Evolutionary conservation across 1,139 yeast species (phyloP).

Genomic region (Tardiomyces depauwii): DNA sequence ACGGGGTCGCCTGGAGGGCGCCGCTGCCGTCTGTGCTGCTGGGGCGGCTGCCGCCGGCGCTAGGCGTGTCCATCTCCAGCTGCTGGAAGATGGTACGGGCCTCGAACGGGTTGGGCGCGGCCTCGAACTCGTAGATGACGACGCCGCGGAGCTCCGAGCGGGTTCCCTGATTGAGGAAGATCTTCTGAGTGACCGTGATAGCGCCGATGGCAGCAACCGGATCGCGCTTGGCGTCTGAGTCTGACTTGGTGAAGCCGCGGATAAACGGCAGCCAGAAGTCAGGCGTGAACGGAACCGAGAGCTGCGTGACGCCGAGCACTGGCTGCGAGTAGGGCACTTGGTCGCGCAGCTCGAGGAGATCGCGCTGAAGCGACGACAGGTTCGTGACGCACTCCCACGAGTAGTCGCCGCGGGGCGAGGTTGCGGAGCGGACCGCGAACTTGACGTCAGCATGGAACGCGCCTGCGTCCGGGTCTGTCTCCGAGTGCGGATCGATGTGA

Average conservation of each 20-base stretch:
- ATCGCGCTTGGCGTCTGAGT: constrained; percentile 14
- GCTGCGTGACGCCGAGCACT: constrained; percentile 18
- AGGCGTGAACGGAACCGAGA: constrained; percentile 26
- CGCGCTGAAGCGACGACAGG: constrained; percentile 23
- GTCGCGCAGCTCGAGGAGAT: constrained; percentile 21
- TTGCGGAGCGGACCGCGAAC: constrained; percentile 11
- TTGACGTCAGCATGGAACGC: constrained; percentile 18
- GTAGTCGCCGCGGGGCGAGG: constrained; percentile 6
- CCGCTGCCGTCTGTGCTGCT: background rate
- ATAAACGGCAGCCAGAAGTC: constrained; percentile 31
- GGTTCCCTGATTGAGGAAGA: constrained; percentile 11
- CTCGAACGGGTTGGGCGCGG: constrained; percentile 23
- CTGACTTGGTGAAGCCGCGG: constrained; percentile 19
- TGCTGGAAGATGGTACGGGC: constrained; percentile 14
- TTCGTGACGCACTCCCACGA: constrained; percentile 23
- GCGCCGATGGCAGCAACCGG: constrained; percentile 25
- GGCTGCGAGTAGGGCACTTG: constrained; percentile 18
- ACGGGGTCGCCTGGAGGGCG: background rate
- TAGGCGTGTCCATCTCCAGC: background rate
- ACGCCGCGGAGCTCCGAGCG: constrained; percentile 17
- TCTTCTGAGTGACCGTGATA: constrained; percentile 25
- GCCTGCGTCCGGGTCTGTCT: constrained; percentile 3
- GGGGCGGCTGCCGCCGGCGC: background rate
- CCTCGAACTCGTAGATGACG: constrained; percentile 26
- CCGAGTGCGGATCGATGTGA: constrained; percentile 8